phyloP scores from a whole-genome alignment of 2,329 filamentous ascomycete species.

The Trichoderma afroharzianum region DNA sequence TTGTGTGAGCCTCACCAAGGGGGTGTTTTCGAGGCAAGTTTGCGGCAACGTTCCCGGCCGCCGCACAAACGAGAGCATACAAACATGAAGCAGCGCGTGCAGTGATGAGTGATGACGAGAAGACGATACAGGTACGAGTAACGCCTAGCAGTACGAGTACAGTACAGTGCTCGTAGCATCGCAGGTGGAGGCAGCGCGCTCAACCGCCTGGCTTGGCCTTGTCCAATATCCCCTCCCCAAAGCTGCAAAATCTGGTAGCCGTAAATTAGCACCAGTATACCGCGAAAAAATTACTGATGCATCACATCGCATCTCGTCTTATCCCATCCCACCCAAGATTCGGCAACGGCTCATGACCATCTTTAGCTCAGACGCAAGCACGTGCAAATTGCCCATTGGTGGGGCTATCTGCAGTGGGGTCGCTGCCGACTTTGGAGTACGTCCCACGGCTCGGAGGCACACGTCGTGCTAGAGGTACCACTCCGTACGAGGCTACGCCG shows the following conservation, averaged over 20 bases:
- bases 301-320: not conserved
- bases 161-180: no score
- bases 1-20: not conserved
- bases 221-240: no score
- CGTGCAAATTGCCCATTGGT: constrained; percentile 7
- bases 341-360: constrained; percentile 2
- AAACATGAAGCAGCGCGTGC: not conserved
- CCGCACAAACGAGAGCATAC: not conserved
- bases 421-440: not conserved
- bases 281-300: not conserved
- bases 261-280: not conserved
- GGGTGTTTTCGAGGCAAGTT: not conserved
- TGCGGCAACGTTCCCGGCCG: not conserved
- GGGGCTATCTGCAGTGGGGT: constrained; percentile 5
- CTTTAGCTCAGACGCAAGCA: not conserved
- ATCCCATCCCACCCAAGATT: not conserved
- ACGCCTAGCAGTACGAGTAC: no score
- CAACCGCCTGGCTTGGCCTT: no score
- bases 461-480: not conserved
- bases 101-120: not conserved
- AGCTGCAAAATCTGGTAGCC: not conserved
- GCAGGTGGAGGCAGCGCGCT: no score
- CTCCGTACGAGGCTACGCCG: not conserved
- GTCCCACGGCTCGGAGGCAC: not conserved
- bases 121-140: not conserved